phyloP scores from a whole-genome alignment of 106 monocot genomes.

The Phalaenopsis equestris region DNA sequence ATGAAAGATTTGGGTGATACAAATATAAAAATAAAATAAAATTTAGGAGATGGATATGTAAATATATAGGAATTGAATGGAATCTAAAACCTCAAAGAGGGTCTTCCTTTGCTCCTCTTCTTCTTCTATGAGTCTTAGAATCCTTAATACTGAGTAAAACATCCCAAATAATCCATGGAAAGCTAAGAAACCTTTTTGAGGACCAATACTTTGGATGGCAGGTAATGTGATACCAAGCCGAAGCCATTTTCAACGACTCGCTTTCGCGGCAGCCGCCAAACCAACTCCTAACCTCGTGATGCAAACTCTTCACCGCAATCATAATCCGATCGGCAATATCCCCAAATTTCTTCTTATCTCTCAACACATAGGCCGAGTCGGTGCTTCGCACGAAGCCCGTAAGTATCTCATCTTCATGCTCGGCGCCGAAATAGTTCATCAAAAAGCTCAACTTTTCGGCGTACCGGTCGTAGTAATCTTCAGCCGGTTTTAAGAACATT shows the following conservation, averaged over 20 bases:
- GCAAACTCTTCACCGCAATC: constrained; percentile 39
- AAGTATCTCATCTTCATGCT: constrained; percentile 75
- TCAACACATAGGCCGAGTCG: constrained; percentile 33
- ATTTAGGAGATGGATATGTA: no score
- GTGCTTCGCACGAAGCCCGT: constrained; percentile 60
- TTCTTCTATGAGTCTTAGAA: constrained; percentile 17
- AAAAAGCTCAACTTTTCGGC: constrained; percentile 52
- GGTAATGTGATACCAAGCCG: constrained; percentile 75
- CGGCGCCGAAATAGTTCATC: constrained; percentile 71
- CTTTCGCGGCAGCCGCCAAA: constrained; percentile 30
- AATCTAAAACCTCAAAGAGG: background rate
- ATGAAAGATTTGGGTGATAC: no score
- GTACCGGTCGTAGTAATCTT: constrained; percentile 50
- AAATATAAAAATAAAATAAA: no score
- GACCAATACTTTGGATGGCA: constrained; percentile 44
- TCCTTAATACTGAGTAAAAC: constrained; percentile 47
- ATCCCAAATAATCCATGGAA: constrained; percentile 70
- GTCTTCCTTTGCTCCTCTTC: background rate
- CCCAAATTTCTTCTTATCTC: constrained; percentile 52
- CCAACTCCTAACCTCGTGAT: constrained; percentile 56
- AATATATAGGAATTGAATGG: background rate
- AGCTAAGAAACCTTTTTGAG: constrained; percentile 44
- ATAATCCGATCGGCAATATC: constrained; percentile 75
- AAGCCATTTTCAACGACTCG: constrained; percentile 45
- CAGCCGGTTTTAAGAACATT: constrained; percentile 44